Evolutionary conservation across 208 protist species (phyloP).

Genomic region (Porcisia hertigi): DNA sequence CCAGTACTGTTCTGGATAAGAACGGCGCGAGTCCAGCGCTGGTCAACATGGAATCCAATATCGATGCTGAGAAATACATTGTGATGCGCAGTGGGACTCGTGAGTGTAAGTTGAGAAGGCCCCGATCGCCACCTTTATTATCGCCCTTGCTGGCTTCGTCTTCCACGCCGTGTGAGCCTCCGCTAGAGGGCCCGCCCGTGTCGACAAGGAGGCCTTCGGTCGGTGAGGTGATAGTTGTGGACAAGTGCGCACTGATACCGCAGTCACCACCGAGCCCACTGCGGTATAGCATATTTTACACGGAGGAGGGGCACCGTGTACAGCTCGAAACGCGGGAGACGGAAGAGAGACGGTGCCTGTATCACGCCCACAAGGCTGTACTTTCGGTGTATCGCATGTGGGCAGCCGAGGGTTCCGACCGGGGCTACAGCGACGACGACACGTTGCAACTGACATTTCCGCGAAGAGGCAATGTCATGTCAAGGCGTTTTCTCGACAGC

Average conservation of each 20-base stretch:
- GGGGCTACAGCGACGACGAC: constrained; percentile 15
- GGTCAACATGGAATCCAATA: background rate
- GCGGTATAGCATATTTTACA: constrained; percentile 19
- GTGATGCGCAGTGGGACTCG: constrained; percentile 6
- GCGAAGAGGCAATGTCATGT: background rate
- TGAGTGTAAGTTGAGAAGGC: background rate
- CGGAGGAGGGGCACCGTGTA: constrained; percentile 39
- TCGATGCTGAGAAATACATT: background rate
- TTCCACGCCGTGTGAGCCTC: constrained; percentile 12
- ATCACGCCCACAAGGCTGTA: constrained; percentile 28
- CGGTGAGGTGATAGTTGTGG: constrained; percentile 4
- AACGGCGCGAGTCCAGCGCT: background rate
- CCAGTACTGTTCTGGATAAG: background rate
- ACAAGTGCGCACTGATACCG: background rate
- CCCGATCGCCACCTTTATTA: background rate
- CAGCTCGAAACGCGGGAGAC: constrained; percentile 29
- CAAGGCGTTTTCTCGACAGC: constrained; percentile 1
- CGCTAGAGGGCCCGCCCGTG: constrained; percentile 8
- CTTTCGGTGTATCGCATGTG: constrained; percentile 36
- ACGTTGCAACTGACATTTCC: background rate
- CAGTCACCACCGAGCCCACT: constrained; percentile 1
- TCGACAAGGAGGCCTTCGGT: constrained; percentile 12
- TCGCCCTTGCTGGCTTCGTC: constrained; percentile 8
- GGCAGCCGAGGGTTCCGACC: constrained; percentile 4
- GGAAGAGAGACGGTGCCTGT: constrained; percentile 38